These are phyloP conservation scores for Aleurites moluccanus DNA, from an alignment of 441 rosid species.

Conservation along the genomic window DNA sequence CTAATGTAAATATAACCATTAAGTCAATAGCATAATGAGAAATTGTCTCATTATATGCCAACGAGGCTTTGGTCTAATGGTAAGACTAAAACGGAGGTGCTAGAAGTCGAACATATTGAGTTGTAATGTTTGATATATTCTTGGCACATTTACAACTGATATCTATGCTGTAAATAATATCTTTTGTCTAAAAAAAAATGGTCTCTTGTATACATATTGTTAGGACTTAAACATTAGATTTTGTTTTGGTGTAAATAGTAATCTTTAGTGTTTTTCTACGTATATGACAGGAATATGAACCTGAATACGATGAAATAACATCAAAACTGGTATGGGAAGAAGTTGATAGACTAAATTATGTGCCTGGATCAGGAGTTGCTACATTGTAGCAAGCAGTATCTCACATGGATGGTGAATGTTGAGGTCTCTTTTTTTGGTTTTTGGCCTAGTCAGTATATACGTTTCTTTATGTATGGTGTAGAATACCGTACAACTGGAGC, in stretches of 20 bases:
- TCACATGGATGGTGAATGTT: background rate
- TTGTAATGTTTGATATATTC: too few species aligned
- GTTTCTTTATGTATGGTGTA: slow-evolving; percentile 20
- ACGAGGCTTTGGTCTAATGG: too few species aligned
- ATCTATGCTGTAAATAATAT: too few species aligned
- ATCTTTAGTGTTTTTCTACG: background rate
- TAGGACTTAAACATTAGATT: too few species aligned
- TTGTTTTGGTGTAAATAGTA: background rate
- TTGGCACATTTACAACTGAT: too few species aligned
- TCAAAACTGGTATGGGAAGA: slow-evolving; percentile 85
- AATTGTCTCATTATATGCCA: too few species aligned
- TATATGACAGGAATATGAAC: slow-evolving; percentile 59
- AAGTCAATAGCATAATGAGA: too few species aligned
- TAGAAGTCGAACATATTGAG: too few species aligned
- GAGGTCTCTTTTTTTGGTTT: slow-evolving; percentile 1
- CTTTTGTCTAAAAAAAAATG: too few species aligned
- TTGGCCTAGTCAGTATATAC: slow-evolving; percentile 20
- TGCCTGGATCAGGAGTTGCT: slow-evolving; percentile 62
- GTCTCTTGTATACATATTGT: too few species aligned
- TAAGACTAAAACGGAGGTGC: too few species aligned
- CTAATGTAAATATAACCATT: background rate
- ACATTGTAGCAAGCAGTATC: slow-evolving; percentile 25
- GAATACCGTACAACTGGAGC: slow-evolving; percentile 17
- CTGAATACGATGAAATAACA: slow-evolving; percentile 73
- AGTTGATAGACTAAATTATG: slow-evolving; percentile 59